These are phyloP conservation scores for Suhomyces faveliae DNA, from an alignment of 805 yeast genomes.

Conservation along the genomic window DNA sequence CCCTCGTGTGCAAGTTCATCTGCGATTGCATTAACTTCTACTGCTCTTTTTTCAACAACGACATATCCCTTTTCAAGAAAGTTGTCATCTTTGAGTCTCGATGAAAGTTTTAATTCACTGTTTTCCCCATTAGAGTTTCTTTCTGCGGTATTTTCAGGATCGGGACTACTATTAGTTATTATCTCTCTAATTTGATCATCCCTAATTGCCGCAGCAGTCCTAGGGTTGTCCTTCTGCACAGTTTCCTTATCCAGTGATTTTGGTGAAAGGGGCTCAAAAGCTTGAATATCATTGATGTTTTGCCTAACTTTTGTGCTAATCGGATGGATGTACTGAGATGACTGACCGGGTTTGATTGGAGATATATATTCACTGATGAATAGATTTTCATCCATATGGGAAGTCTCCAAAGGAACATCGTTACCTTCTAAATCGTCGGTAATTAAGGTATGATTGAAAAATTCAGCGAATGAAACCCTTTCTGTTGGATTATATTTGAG, in stretches of 20 bases:
- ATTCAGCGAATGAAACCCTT: slow-evolving; percentile 84
- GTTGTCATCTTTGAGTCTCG: slow-evolving; percentile 38
- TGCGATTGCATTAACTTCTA: slow-evolving; percentile 93
- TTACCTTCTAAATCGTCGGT: slow-evolving; percentile 49
- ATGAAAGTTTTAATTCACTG: not conserved
- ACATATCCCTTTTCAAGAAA: slow-evolving; percentile 83
- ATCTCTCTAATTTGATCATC: slow-evolving; percentile 49
- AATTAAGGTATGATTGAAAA: slow-evolving; percentile 73
- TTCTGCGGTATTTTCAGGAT: slow-evolving; percentile 30
- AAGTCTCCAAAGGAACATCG: slow-evolving; percentile 61
- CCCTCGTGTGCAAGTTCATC: slow-evolving; percentile 79
- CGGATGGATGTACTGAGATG: slow-evolving; percentile 16
- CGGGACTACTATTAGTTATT: slow-evolving; percentile 44
- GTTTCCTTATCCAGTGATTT: not conserved
- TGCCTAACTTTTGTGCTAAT: slow-evolving; percentile 8
- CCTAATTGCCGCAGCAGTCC: slow-evolving; percentile 9
- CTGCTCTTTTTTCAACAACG: slow-evolving; percentile 90
- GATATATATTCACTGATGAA: slow-evolving; percentile 81
- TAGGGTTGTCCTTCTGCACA: not conserved
- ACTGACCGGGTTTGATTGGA: slow-evolving; percentile 24
- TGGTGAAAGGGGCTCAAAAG: slow-evolving; percentile 3
- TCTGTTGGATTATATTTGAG: slow-evolving; percentile 83
- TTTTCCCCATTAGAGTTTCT: slow-evolving; percentile 11
- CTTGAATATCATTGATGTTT: slow-evolving; percentile 1
- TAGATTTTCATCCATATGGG: slow-evolving; percentile 71